Evolutionary conservation across 176 grass and related monocot genomes (phyloP), one percentile per base, ranked within the genome.

Genomic region (Saccharum officinarum): DNA sequence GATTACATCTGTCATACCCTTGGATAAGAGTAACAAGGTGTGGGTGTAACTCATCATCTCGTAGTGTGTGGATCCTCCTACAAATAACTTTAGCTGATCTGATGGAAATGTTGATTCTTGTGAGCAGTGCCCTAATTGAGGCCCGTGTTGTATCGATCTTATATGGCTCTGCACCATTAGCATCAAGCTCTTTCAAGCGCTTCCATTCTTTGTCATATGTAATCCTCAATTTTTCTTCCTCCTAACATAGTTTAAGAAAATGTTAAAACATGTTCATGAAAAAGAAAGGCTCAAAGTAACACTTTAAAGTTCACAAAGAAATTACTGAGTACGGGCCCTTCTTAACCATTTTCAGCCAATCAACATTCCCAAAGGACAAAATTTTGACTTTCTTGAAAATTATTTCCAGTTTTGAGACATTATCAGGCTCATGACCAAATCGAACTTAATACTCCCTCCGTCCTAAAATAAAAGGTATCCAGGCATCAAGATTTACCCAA

Each of bases 121-220:
- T 98, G 80, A 85, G 82, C 76, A 95, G 61, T 71, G 82, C 25
- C 75, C 89, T 87, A 67, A 95, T 84, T 71, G 87, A 89, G 59
- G 80, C 85, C 36, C 74, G 55, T 37, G 84, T 88, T 57, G 84
- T 52, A 85, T 98, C 89, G 59, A 95, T 90, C 81, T 88, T 86
- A 75, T 50, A 82, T 41, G 92, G 57, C 50, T 98, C 92, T 86
- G 89, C 91, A 57, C 92, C 92, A 85, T 16, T 88, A 18, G 89
- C 87, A 69, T 93, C 91, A 76, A 95, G 78, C 63, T 84, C 84
- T 86, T 95, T 95, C 42, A 98, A 83, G 55, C 36, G 87, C 82
- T 90, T 95, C 90, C 91, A 98, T 85, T 93, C 85, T 80, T 76
- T 93, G 45, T 98, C 95, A 71, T 98, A 98, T 71, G 82, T 69